Evolutionary conservation across 139 green algal species (phyloP).

Genomic region (Gonium pectorale): DNA sequence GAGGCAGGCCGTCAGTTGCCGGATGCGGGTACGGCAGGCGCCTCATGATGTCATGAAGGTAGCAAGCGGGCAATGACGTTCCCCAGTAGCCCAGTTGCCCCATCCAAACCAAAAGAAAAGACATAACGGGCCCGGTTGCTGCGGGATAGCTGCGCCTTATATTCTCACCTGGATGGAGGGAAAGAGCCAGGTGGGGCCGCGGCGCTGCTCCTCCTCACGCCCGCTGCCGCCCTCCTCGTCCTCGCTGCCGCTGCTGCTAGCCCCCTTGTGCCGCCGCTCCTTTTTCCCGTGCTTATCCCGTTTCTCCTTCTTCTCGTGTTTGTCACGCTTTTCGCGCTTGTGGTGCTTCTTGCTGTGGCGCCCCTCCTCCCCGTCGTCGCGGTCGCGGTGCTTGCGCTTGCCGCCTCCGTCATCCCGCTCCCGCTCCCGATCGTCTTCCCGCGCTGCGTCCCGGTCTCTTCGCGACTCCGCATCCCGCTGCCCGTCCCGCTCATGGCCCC

Average conservation of each 20-base stretch:
- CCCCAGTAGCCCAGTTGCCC: too few species aligned
- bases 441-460: not conserved
- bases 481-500: constrained; percentile 9
- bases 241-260: not conserved
- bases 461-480: not conserved
- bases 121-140: too few species aligned
- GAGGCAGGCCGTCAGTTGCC: too few species aligned
- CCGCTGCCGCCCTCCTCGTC: not conserved
- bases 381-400: constrained; percentile 10
- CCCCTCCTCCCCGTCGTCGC: not conserved
- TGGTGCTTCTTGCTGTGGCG: not conserved
- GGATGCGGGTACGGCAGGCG: too few species aligned
- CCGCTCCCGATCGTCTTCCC: not conserved
- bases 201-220: not conserved
- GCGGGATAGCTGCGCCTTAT: too few species aligned
- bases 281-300: not conserved
- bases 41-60: too few species aligned
- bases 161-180: constrained; percentile 67
- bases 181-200: constrained; percentile 63
- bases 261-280: not conserved
- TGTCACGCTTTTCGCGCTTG: constrained; percentile 14
- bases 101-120: not conserved
- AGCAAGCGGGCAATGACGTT: too few species aligned
- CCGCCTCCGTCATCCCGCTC: constrained; percentile 4
- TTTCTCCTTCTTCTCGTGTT: constrained; percentile 32